Base-by-base conservation (phyloP, 495 filamentous ascomycete genomes). In the Terfezia claveryi region DNA sequence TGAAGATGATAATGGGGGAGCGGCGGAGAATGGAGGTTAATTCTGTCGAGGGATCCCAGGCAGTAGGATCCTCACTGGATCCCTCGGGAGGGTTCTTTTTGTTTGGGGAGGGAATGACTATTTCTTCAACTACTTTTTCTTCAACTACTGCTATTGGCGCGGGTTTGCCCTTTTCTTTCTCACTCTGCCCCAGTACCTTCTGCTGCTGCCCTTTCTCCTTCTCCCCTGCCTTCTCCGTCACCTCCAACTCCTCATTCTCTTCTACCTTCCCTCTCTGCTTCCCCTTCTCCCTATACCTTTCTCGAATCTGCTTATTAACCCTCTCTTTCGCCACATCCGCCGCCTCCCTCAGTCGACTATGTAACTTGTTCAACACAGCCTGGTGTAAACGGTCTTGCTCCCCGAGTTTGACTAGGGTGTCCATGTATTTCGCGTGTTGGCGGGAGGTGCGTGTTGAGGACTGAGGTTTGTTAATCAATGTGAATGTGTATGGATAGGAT, bases 1-100 rank as follows among this genome's bases (percentile, higher is more conserved):
- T 93, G 72, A 96, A 95, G 53, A 98, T 85, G 62, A 95, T 84
- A 52, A 95, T 83, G 87, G 62, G 36, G 50, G 49, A 17, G 55
- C 54, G 17, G 9, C 27, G 36, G n/a, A 16, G 12, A 51, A 61
- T 62, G 68, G 68, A 57, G 41, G 37, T 41, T 23, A 32, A 37
- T 11, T n/a, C 52, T 56, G 50, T 53, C 27, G 36, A 55, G 7
- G 32, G 49, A 50, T 62, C 49, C 61, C 57, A 52, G 8, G 14
- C 27, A 12, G 9, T 16, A 8, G 37, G n/a, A 0, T 52, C 14
- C 17, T 10, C 23, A 36, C 36, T 32, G 32, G 36, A 14, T 56
- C 20, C 9, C 10, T 38, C n/a, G 36, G 27, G 46, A 38, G 37
- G 10, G 11, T 12, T 17, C n/a, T 37, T 50, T 50, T 10, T 4